Percentiles rank a stretch among this genome's conserved stretches.
Conservation (phyloP, 805 yeast genomes). For the Candida pini region DNA sequence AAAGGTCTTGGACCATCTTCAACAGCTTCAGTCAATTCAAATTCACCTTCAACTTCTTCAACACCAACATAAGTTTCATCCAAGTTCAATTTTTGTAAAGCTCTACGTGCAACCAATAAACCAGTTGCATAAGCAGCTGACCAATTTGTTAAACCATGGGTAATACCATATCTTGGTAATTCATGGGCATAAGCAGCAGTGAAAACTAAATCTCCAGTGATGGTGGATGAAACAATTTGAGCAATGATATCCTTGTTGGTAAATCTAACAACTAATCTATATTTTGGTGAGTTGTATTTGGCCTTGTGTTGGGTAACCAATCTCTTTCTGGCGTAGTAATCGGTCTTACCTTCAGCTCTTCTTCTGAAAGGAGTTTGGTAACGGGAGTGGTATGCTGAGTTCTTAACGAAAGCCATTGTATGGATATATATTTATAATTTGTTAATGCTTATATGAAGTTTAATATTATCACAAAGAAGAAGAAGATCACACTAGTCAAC, state of each 20-base stretch:
- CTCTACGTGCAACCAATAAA: slow-evolving; percentile 98
- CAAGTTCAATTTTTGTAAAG: slow-evolving; percentile 93
- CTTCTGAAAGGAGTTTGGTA: slow-evolving; percentile 99
- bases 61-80: slow-evolving; percentile 98
- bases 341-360: slow-evolving; percentile 99
- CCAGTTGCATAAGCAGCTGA: slow-evolving; percentile 99
- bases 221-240: slow-evolving; percentile 94
- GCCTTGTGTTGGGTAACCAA: slow-evolving; percentile 99
- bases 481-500: no score
- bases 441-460: no score
- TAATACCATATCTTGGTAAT: slow-evolving; percentile 95
- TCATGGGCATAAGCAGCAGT: slow-evolving; percentile 99
- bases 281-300: slow-evolving; percentile 98
- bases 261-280: slow-evolving; percentile 99
- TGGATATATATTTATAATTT: neutral
- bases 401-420: slow-evolving; percentile 74
- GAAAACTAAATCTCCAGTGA: slow-evolving; percentile 93
- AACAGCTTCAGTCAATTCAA: slow-evolving; percentile 95
- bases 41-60: slow-evolving; percentile 99
- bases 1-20: slow-evolving; percentile 99
- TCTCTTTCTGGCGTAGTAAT: slow-evolving; percentile 99
- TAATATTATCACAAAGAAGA: no score
- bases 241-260: slow-evolving; percentile 99
- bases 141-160: slow-evolving; percentile 99
- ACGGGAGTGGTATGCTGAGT: slow-evolving; percentile 96